Base-by-base conservation (phyloP, 2,329 filamentous ascomycete genomes). In the Saccharata proteae region DNA sequence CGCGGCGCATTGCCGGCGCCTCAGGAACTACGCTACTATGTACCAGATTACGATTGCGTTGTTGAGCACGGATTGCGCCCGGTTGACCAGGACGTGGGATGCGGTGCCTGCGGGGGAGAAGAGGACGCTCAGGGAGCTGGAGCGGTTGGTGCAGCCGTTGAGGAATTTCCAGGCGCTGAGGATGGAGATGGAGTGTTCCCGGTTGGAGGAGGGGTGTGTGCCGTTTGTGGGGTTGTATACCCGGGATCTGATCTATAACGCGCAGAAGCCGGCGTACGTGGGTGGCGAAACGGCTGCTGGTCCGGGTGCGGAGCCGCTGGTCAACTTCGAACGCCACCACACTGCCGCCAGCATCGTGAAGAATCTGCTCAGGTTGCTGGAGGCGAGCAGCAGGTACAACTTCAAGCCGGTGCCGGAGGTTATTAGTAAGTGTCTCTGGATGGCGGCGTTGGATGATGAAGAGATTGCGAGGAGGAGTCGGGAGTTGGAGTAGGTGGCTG, bases 301-400 rank as follows among this genome's bases (percentile, higher is more conserved):
- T 43, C 79, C 73, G 3, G 45, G 43, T 16, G 49, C 71, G 4
- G 70, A 80, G 38, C 75, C 76, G 10, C 62, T 90, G 26, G 71
- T 90, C 44, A 90, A 90, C 53, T 90, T 90, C 57, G 81, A 88
- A 59, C 70, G 80, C 36, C 84, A 80, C 44, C 77, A 83, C 38
- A 77, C 74, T 18, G 76, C 78, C 16, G 82, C 82, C 3, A 67
- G 70, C 1, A 77, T 86, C 22, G 77, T 88, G 41, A 90, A 90
- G 63, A 83, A 79, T 29, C 59, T 90, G 22, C 59, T 88, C 23
- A 67, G 82, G 14, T 62, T 90, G n/a, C 63, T 90, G 7, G 82
- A 90, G 55, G 77, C 80, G 1, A 86, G 80, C 49, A 73, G 76
- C 14, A 68, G 74, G 34, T 90, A 88, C 51, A 59, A 62, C 5